Base-by-base conservation (phyloP, 2,329 filamentous ascomycete genomes). In the Chrysosporium keratinophilum region DNA sequence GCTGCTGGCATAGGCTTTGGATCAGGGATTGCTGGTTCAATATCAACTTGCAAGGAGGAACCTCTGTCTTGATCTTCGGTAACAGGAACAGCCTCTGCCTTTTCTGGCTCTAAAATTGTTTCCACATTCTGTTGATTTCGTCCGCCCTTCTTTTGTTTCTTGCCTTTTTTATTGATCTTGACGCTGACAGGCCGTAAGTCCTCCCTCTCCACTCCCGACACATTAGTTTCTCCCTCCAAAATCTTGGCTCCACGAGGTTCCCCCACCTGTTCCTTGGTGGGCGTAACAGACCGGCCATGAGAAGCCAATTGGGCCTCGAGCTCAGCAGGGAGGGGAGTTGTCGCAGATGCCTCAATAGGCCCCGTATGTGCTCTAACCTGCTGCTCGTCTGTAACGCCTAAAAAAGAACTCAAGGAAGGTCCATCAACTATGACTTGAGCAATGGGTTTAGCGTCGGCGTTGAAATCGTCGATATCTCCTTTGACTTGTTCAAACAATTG, bases 391-490 rank as follows among this genome's bases (percentile, higher is more conserved):
- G 41, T 15, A 46, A 47, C 50, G 34, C 50, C 41, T 46, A 41
- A 47, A 48, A 41, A 46, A 48, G n/a, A 37, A 31, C 19, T 34
- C 34, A 15, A 28, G 12, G 41, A 45, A 28, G 11, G 41, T 31
- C 45, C 31, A 37, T 45, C 15, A 41, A 44, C 50, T 52, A n/a
- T 41, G 2, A 52, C 20, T 28, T 40, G 35, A 34, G 23, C 40
- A 42, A 34, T 14, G 41, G 44, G 50, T 14, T 48, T 53, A 31
- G 57, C 54, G 46, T 59, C 51, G 34, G 54, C 56, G 43, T 56
- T 47, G 34, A 59, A 59, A 31, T 59, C 57, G 20, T 43, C 54
- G 40, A 59, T 59, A 39, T 35, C 49, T 15, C 37, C 53, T 10
- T 45, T 43, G 45, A 46, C 34, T 35, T 50, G 19, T 33, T 28